Evolutionary conservation across 192 early-diverging fungal genomes (phyloP).

Genomic region (Umbelopsis sp.): DNA sequence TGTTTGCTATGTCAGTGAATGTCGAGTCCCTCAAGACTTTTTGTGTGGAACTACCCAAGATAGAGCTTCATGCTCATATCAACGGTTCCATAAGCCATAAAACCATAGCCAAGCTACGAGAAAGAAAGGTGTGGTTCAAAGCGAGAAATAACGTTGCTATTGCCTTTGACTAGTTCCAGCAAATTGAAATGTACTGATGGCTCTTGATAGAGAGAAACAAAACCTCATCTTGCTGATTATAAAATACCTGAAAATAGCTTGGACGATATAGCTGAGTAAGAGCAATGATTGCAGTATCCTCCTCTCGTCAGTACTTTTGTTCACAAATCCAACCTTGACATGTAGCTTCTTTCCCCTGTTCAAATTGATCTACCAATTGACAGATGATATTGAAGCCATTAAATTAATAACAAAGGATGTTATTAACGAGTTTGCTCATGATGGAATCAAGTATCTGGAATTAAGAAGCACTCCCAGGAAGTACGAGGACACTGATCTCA

Average conservation of each 20-base stretch:
- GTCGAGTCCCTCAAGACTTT: slow-evolving; percentile 13
- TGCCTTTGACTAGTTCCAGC: not conserved
- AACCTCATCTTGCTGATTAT: slow-evolving; percentile 46
- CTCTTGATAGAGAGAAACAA: slow-evolving; percentile 18
- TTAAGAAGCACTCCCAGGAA: slow-evolving; percentile 58
- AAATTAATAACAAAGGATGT: slow-evolving; percentile 40
- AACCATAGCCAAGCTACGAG: slow-evolving; percentile 44
- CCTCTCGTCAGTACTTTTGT: not conserved
- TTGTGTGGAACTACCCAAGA: slow-evolving; percentile 34
- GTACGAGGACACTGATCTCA: slow-evolving; percentile 38
- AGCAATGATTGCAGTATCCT: not conserved
- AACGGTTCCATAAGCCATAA: slow-evolving; percentile 54
- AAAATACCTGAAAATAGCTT: slow-evolving; percentile 40
- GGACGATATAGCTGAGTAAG: slow-evolving; percentile 43
- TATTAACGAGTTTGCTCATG: slow-evolving; percentile 53
- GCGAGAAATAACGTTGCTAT: not conserved
- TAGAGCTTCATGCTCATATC: slow-evolving; percentile 65
- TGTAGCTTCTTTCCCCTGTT: slow-evolving; percentile 61
- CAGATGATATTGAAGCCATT: slow-evolving; percentile 48
- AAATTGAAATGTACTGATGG: not conserved
- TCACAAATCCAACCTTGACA: not conserved
- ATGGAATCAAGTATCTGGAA: slow-evolving; percentile 63
- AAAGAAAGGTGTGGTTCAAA: slow-evolving; percentile 24
- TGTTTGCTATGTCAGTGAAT: not conserved
- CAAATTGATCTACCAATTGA: slow-evolving; percentile 58